phyloP scores from a whole-genome alignment of 129 eudicot species.

The Flaveria linearis region DNA sequence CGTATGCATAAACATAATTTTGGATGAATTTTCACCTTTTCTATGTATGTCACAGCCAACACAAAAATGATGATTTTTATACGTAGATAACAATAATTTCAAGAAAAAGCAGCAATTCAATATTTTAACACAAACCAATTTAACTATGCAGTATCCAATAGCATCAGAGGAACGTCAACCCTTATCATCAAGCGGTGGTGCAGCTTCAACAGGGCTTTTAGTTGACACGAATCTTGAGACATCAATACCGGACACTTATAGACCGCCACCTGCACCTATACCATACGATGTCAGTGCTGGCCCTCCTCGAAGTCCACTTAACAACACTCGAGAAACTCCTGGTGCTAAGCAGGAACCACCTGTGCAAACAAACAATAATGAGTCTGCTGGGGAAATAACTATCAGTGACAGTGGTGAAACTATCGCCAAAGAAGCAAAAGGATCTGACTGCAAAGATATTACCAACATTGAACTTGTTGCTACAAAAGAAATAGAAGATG shows the following conservation, averaged over 20 bases:
- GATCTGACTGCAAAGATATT: constrained; percentile 49
- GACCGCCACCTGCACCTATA: constrained; percentile 86
- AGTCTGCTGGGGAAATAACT: constrained; percentile 41
- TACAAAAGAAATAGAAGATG: constrained; percentile 52
- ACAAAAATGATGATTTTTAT: neutral
- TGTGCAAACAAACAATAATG: constrained; percentile 32
- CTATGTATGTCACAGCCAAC: neutral
- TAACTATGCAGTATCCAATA: constrained; percentile 64
- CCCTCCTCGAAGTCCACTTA: constrained; percentile 46
- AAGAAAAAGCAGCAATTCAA: neutral
- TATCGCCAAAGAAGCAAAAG: constrained; percentile 42
- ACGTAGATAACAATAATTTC: neutral
- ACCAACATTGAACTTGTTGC: constrained; percentile 47
- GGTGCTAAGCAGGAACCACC: constrained; percentile 42
- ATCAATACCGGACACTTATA: constrained; percentile 76
- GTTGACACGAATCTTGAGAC: constrained; percentile 94
- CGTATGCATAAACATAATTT: neutral
- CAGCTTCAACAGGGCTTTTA: constrained; percentile 63
- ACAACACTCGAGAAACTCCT: constrained; percentile 42
- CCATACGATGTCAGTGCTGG: constrained; percentile 69
- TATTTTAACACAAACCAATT: neutral
- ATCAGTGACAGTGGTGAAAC: constrained; percentile 41
- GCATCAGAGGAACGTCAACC: constrained; percentile 81
- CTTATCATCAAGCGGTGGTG: constrained; percentile 61
- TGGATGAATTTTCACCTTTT: neutral